Percentiles rank a stretch among this genome's conserved stretches.
Conservation (phyloP, 1,139 yeast genomes). For the Candida sp. region DNA sequence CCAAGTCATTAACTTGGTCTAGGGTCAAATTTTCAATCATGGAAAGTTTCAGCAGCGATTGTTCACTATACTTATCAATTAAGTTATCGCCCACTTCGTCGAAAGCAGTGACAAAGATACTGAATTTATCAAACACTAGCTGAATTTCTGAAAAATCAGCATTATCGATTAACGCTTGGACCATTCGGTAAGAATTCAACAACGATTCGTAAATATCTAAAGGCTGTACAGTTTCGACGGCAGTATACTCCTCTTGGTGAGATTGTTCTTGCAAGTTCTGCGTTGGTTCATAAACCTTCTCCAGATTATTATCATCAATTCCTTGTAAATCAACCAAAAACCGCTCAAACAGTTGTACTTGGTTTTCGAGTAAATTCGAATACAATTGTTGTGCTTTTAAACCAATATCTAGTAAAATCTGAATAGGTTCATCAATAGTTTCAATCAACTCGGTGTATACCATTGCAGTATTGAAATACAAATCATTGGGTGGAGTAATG, state of each 20-base stretch:
- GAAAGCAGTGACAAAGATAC: slow-evolving; percentile 16
- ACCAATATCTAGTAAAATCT: slow-evolving; percentile 11
- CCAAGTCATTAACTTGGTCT: slow-evolving; percentile 21
- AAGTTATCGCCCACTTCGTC: slow-evolving; percentile 21
- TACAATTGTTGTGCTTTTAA: slow-evolving; percentile 16
- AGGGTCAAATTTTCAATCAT: slow-evolving; percentile 22
- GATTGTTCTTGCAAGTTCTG: not conserved
- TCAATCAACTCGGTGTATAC: slow-evolving; percentile 49
- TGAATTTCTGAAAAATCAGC: slow-evolving; percentile 6
- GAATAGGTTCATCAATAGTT: slow-evolving; percentile 8
- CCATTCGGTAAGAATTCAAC: slow-evolving; percentile 24
- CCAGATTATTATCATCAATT: slow-evolving; percentile 4
- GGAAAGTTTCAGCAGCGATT: slow-evolving; percentile 16
- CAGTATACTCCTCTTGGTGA: slow-evolving; percentile 16
- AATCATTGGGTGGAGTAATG: slow-evolving; percentile 26
- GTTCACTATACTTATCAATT: slow-evolving; percentile 19
- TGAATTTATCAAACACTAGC: slow-evolving; percentile 6
- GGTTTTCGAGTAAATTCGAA: slow-evolving; percentile 15
- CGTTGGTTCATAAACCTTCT: not conserved
- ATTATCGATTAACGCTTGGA: slow-evolving; percentile 29
- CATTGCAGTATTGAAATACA: slow-evolving; percentile 43
- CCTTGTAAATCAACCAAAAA: slow-evolving; percentile 25
- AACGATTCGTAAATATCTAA: slow-evolving; percentile 37
- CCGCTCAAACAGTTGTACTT: slow-evolving; percentile 20
- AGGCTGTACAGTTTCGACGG: slow-evolving; percentile 34